These are phyloP conservation scores for Trichomonascaceae sp. DNA, from an alignment of 1,139 yeast species.

Conservation along the genomic window DNA sequence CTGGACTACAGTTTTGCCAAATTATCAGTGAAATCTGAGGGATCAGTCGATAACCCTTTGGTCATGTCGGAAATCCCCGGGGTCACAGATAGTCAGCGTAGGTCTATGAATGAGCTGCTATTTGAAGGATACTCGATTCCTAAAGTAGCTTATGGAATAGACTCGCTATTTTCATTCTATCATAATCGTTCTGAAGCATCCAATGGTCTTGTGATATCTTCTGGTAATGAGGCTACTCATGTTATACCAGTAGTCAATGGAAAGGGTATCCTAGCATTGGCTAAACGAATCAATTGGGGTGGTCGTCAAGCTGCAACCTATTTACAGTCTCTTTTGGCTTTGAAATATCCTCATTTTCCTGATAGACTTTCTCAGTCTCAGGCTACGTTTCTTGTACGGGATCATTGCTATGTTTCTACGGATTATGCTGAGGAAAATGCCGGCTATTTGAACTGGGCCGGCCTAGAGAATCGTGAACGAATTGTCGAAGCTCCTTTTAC, in stretches of 20 bases:
- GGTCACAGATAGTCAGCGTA: conserved; percentile 62
- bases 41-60: conserved; percentile 66
- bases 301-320: conserved; percentile 69
- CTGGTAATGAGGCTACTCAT: conserved; percentile 80
- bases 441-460: conserved; percentile 52
- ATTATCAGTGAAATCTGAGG: conserved; percentile 49
- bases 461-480: conserved; percentile 60
- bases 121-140: conserved; percentile 80
- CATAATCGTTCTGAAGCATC: conserved; percentile 33
- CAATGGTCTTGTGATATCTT: conserved; percentile 68
- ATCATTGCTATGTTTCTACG: conserved; percentile 70
- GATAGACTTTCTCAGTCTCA: conserved; percentile 59
- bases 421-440: conserved; percentile 63
- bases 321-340: conserved; percentile 54
- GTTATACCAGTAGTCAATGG: conserved; percentile 74
- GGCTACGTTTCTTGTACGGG: conserved; percentile 60
- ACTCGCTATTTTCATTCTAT: conserved; percentile 69
- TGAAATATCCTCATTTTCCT: conserved; percentile 93
- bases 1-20: conserved; percentile 81
- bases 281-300: conserved; percentile 89
- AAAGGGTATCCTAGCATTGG: conserved; percentile 55
- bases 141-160: conserved; percentile 72
- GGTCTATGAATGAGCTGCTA: conserved; percentile 67
- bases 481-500: conserved; percentile 79
- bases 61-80: conserved; percentile 77